A percentile compares a stretch with the other conserved stretches of the same genome.
Evolutionary conservation across 345 rosid species (phyloP).

Genomic region (Moricandia arvensis): DNA sequence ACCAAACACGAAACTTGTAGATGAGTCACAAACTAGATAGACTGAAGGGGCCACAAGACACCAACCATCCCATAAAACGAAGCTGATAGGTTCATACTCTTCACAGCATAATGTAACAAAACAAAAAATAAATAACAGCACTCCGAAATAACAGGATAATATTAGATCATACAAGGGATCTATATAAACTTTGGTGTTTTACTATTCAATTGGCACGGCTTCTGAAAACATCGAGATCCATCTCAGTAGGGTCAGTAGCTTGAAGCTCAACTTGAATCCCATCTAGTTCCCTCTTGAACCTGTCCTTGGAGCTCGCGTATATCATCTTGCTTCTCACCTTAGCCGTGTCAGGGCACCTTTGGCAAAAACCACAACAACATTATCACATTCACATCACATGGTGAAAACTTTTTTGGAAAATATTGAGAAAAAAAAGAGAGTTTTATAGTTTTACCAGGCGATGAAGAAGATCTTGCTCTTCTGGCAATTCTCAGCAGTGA

Average conservation of each 20-base stretch:
- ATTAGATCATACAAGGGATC: slow-evolving; percentile 3
- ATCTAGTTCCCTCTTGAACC: slow-evolving; percentile 40
- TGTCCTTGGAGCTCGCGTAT: slow-evolving; percentile 39
- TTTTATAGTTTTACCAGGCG: slow-evolving; percentile 44
- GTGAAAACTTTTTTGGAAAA: no score
- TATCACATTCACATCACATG: background rate
- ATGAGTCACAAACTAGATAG: no score
- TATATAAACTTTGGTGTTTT: background rate
- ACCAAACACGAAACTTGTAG: no score
- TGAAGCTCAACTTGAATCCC: slow-evolving; percentile 58
- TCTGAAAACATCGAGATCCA: slow-evolving; percentile 55
- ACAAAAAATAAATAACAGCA: background rate
- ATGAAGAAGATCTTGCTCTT: slow-evolving; percentile 85
- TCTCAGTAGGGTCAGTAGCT: slow-evolving; percentile 58
- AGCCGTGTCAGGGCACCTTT: slow-evolving; percentile 25
- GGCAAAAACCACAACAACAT: background rate
- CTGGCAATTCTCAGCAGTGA: slow-evolving; percentile 78
- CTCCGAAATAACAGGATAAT: slow-evolving; percentile 5
- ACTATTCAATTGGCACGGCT: slow-evolving; percentile 44
- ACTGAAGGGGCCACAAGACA: no score
- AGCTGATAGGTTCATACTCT: slow-evolving; percentile 34
- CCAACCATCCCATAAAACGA: slow-evolving; percentile 19
- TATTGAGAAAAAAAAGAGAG: no score
- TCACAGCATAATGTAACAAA: slow-evolving; percentile 22
- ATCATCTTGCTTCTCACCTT: slow-evolving; percentile 37